Percentiles rank a stretch among this genome's conserved stretches.
phyloP scores from a whole-genome alignment of 345 rosid genomes.

The Physaria fendleri region DNA sequence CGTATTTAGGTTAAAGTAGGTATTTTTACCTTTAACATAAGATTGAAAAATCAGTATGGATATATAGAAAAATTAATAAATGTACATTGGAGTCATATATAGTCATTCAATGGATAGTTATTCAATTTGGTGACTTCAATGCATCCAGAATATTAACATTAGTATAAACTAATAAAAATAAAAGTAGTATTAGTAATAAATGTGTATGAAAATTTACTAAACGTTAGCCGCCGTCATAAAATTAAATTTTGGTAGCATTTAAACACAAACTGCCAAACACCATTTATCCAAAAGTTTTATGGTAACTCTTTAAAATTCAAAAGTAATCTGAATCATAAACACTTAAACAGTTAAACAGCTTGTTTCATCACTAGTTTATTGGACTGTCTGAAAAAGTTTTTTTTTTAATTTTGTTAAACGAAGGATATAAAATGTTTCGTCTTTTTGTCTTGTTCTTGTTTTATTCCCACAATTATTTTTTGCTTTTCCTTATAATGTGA shows the following conservation, averaged over 20 bases:
- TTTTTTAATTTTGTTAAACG: neutral
- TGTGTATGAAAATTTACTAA: neutral
- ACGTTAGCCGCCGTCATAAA: conserved; percentile 20
- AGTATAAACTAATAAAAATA: neutral
- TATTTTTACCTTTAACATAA: neutral
- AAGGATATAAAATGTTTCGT: conserved; percentile 19
- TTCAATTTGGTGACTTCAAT: conserved; percentile 19
- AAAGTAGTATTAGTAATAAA: neutral
- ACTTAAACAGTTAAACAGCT: neutral
- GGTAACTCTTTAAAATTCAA: neutral
- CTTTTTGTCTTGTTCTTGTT: conserved; percentile 72
- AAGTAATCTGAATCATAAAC: neutral
- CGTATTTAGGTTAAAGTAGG: too few relatives aligned
- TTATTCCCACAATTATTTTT: conserved; percentile 55
- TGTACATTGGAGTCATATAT: conserved; percentile 12
- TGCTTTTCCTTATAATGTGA: conserved; percentile 45
- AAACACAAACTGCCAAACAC: conserved; percentile 14
- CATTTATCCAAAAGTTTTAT: neutral
- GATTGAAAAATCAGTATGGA: neutral
- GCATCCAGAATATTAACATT: conserved; percentile 16
- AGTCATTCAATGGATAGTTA: too few relatives aligned
- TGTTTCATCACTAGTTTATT: conserved; percentile 4
- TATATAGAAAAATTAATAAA: conserved; percentile 4
- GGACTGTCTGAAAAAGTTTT: neutral
- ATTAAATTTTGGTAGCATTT: neutral